Evolutionary conservation across 2,329 filamentous ascomycete genomes (phyloP), one percentile per base, ranked within the genome.

Genomic region (Raffaelea ambrosiae): DNA sequence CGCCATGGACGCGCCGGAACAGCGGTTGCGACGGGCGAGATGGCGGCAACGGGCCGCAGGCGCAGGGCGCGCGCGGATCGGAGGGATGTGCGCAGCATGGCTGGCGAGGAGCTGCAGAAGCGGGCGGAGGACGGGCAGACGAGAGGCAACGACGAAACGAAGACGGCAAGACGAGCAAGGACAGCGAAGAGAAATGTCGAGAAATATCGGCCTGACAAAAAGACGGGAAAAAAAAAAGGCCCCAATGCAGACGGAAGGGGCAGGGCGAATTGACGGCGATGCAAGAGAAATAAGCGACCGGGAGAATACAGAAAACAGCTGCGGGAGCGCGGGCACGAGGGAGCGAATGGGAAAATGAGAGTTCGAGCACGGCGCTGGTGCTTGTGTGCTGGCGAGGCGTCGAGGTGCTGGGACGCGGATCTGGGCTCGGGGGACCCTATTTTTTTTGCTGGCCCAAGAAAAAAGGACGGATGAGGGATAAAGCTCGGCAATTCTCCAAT

Each of bases 11-110:
- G 76, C 64, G 68, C 67, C 57, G 69, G 68, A 61, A 69, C 66
- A 59, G 73, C 70, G 64, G 69, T n/a, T 8, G 38, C 23, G 10
- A 29, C 9, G 3, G 43, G n/a, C n/a, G 43, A 19, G 41, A 14
- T 23, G 18, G 43, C 40, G 13, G 35, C 69, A 63, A 69, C 59
- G 61, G 76, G 70, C 68, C 70, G 73, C 64, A 69, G 68, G 68
- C 74, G 70, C 64, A 81, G 67, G 60, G 73, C 70, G 72, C 72
- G 78, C 63, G 75, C 75, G 65, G 79, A 80, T 71, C 74, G 77
- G 71, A 83, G 69, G 67, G 79, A 82, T 66, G 77, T 78, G 72
- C 79, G 80, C 76, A 84, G 75, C 80, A 84, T 84, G 72, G 72
- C 41, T 71, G 69, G 68, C 71, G 70, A 72, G 65, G 63, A 64